Evolutionary conservation across 1,139 yeast species (phyloP), one percentile per base, ranked within the genome.

Genomic region (Saccharomycopsis phalli): DNA sequence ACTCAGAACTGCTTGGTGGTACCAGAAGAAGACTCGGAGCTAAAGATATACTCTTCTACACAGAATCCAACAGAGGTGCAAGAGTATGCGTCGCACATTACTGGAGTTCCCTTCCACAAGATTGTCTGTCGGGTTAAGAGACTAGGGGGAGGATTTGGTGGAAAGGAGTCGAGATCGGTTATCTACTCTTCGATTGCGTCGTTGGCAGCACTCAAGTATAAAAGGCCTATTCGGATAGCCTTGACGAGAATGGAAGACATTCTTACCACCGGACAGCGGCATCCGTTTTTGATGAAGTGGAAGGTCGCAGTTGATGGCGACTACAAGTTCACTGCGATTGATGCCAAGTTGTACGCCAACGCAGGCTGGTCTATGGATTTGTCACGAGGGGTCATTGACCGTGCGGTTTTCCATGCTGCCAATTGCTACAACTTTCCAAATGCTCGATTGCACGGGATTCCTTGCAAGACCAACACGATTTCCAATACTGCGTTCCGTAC

Each of bases 71-170:
- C 60, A 4, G 70, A 65, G 44, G 57, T 68, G 2, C 71, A 66
- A 45, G 54, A 55, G 29, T 57, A 56, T 37, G 66, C 62, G 5
- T 66, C 69, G 1, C 59, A 62, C 28, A 62, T 60, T 4, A 54
- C 65, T 4, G 68, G 65, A 4, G 62, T 65, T 13, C 67, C 69
- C 3, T 54, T 64, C 3, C 54, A 60, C 22, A 56, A 63, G 27
- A 54, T 66, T 37, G 68, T 66, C 8, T 57, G 56, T 16, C 50
- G 63, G 8, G 66, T 59, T 20, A 66, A 66, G 48, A 59, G 82
- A 41, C 55, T 76, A 13, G 82, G 81, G 19, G 82, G 82, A 28
- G 82, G 82, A 0, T 66, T 76, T 46, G 82, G 82, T 14, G 82
- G 82, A 19, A 69, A 80, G 48, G 64, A 72, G 54, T 51, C 70